Base-by-base conservation (phyloP, 1,139 yeast species). In the Chernovozyma aurita region DNA sequence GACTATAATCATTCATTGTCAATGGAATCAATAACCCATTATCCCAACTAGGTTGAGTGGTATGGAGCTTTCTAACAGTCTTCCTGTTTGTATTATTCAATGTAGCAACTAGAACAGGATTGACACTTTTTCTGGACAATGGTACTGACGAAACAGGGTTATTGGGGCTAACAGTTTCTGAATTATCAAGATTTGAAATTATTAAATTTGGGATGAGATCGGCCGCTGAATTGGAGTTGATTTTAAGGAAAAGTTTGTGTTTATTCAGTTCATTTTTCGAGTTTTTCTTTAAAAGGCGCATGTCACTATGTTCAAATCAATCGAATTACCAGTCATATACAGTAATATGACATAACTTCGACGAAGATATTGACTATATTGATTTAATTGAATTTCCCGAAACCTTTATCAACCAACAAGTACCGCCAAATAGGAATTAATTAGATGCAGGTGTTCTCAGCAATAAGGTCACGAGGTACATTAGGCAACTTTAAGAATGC, bases 1-100 rank as follows among this genome's bases (percentile, higher is more conserved):
- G 60, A 4, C 63, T 52, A 37, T 42, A 46, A 40, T 62, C 71
- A 27, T 52, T 50, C 1, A 30, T 33, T 24, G 47, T 50, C 41
- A 73, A 52, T 1, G 68, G 69, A 1, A 73, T 38, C 1, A 48
- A 33, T 5, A 70, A 41, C 1, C 59, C 53, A 18, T 65, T 62
- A 39, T 70, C 70, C 78, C 78, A 73, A 18, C 64, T 59, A 1
- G 78, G 78, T 29, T 67, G 58, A 27, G 50, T 48, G 4, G 76
- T 65, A 40, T 59, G 52, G 30, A 70, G 55, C 44, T 63, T 69
- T 36, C 61, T 52, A 24, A 56, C 43, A 3, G 73, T 61, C 21
- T 57, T 53, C 41, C 55, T 63, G 26, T 51, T 58, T 21, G 38
- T 37, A 3, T 53, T 48, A 40, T 68, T 68, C 37, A 69, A 48